A percentile compares a stretch with the other conserved stretches of the same genome.
Evolutionary conservation across 2,329 filamentous ascomycete species (phyloP).

Genomic region (Ophiosphaerella herpotricha): DNA sequence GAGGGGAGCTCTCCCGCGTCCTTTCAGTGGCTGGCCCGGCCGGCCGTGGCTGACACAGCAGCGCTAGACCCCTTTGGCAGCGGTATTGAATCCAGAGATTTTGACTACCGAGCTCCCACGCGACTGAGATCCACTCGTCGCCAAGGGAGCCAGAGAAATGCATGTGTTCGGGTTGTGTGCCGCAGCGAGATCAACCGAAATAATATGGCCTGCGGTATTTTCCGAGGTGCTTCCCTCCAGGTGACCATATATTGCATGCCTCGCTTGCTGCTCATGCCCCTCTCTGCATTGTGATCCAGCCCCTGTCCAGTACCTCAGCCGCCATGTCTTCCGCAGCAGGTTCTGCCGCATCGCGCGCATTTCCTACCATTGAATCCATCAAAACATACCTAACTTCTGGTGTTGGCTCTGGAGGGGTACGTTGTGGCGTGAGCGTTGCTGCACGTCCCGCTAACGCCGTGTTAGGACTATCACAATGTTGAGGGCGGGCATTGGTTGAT

Average conservation of each 20-base stretch:
- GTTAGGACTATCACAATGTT: slow-evolving; percentile 88
- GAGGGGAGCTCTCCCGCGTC: slow-evolving; percentile 5
- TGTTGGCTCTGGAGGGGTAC: slow-evolving; percentile 49
- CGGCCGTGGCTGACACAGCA: slow-evolving; percentile 5
- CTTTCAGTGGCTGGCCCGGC: slow-evolving; percentile 20
- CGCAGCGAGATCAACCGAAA: slow-evolving; percentile 42
- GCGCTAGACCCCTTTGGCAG: slow-evolving; percentile 7
- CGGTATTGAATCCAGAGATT: slow-evolving; percentile 12
- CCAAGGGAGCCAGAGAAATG: slow-evolving; percentile 9
- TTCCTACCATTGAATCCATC: slow-evolving; percentile 77
- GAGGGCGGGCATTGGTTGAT: slow-evolving; percentile 76
- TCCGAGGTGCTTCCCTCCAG: slow-evolving; percentile 9
- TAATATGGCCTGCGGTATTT: slow-evolving; percentile 9
- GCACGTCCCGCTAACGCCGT: background rate
- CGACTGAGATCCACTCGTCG: slow-evolving; percentile 23
- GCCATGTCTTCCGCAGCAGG: slow-evolving; percentile 35
- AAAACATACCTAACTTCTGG: slow-evolving; percentile 74
- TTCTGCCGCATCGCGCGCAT: slow-evolving; percentile 53
- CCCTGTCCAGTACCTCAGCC: slow-evolving; percentile 5
- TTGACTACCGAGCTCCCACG: slow-evolving; percentile 12
- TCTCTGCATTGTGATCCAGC: slow-evolving; percentile 16
- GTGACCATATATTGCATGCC: slow-evolving; percentile 27
- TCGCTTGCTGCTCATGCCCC: slow-evolving; percentile 18
- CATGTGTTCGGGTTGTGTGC: slow-evolving; percentile 21
- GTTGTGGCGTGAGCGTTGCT: background rate